Evolutionary conservation across 768 basidiomycete species (phyloP), one percentile per base, ranked within the genome.

Genomic region (Termitomyces sp.): DNA sequence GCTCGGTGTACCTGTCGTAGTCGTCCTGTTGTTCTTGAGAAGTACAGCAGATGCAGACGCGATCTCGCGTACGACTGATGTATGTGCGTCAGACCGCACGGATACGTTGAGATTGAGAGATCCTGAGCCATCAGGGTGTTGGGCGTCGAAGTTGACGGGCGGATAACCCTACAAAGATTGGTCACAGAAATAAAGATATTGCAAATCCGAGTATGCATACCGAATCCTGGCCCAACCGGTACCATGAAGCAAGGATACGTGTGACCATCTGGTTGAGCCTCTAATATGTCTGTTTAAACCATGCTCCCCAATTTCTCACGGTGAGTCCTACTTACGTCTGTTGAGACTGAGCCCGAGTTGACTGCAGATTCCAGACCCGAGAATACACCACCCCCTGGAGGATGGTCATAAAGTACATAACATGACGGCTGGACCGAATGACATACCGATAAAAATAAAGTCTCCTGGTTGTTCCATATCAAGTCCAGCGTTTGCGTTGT

Each of bases 1-100:
- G n/a, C n/a, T n/a, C n/a, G n/a, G n/a, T 4, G 62, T 69, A 20
- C 68, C 77, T 61, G 65, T 74, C 57, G 69, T 76, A 28, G 71
- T 70, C 16, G 72, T 76, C 63, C 80, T 70, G 44, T 77, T 74
- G 69, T 91, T 91, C 74, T 90, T 91, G 11, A 91, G 77, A 28
- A 91, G 70, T 20, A 91, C 87, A 0, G 85, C 84, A 0, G 86
- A 87, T 0, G 83, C 84, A 1, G 83, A 79, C 3, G 84, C 90
- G 36, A 92, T 86, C 63, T 89, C 83, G 28, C 79, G 78, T n/a
- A 81, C 83, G n/a, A 90, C 72, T 6, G 81, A 77, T 0, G 79
- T 82, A 64, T 84, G 82, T 0, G 68, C 77, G 11, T 67, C 73
- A 1, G 74, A 77, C 32, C 80, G 75, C 7, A 81, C 80, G 32